A percentile compares a stretch with the other conserved stretches of the same genome.
phyloP scores from a whole-genome alignment of 2,329 filamentous ascomycete genomes.

The Akanthomyces dipterigenus region DNA sequence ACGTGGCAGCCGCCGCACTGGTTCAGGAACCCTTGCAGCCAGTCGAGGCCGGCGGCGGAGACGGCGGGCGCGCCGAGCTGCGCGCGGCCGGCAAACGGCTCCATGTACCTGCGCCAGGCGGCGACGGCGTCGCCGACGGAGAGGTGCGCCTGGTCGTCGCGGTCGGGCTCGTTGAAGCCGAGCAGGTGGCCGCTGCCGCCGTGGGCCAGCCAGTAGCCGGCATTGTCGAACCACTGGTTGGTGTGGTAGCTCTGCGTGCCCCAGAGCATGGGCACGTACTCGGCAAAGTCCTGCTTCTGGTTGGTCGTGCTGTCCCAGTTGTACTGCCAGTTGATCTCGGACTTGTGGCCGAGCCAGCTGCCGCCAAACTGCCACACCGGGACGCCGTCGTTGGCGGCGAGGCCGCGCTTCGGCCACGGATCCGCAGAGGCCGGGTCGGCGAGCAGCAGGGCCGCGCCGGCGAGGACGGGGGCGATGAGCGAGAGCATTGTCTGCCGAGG shows the following conservation, averaged over 20 bases:
- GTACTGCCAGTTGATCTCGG: conserved; percentile 19
- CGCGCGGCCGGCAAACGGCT: conserved; percentile 36
- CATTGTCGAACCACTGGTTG: conserved; percentile 15
- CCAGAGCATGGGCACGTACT: conserved; percentile 22
- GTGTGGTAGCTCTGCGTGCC: conserved; percentile 16
- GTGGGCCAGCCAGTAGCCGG: conserved; percentile 13
- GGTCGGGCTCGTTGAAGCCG: conserved; percentile 22
- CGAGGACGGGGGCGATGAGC: conserved; percentile 39
- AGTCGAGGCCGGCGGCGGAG: conserved; percentile 38
- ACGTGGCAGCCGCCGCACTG: conserved; percentile 36
- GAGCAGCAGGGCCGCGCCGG: conserved; percentile 35
- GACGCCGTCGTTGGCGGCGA: conserved; percentile 32
- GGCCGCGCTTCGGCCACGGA: conserved; percentile 39
- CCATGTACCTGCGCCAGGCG: conserved; percentile 36
- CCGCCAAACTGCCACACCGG: conserved; percentile 18
- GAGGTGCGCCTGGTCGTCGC: conserved; percentile 19
- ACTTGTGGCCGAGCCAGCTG: not conserved
- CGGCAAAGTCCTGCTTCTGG: conserved; percentile 16
- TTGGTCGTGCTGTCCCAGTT: conserved; percentile 21
- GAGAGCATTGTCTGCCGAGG: conserved; percentile 49
- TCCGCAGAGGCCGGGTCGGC: conserved; percentile 16
- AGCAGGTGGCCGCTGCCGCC: conserved; percentile 18
- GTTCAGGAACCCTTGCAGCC: conserved; percentile 34
- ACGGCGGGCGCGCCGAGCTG: conserved; percentile 41
- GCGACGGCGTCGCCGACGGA: conserved; percentile 29